Percentiles rank a stretch among this genome's conserved stretches.
Evolutionary conservation across 2,329 filamentous ascomycete species (phyloP).

Genomic region (Curvularia hawaiiensis): DNA sequence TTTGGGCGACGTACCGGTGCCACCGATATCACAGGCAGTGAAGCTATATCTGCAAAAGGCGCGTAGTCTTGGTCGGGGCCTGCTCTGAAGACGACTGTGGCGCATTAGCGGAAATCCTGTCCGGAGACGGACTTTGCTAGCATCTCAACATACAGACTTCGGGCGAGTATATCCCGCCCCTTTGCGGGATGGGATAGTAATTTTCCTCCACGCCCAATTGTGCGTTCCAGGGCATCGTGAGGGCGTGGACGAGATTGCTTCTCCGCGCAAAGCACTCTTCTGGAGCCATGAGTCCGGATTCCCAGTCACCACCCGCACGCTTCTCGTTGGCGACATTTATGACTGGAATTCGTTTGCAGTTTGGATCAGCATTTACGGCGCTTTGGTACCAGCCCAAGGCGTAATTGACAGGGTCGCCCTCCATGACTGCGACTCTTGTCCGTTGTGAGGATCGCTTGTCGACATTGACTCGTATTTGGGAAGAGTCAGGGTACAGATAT

Average conservation of each 20-base stretch:
- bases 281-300: constrained; percentile 66
- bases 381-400: constrained; percentile 63
- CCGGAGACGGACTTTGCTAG: constrained; percentile 3
- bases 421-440: constrained; percentile 52
- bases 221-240: constrained; percentile 63
- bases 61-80: constrained; percentile 61
- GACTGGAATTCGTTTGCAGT: constrained; percentile 61
- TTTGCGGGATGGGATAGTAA: constrained; percentile 74
- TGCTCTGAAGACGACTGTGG: constrained; percentile 68
- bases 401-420: constrained; percentile 55
- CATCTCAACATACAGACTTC: constrained; percentile 61
- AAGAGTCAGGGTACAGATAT: constrained; percentile 57
- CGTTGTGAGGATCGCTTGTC: constrained; percentile 52
- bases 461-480: constrained; percentile 50
- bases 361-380: constrained; percentile 33
- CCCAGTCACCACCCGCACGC: constrained; percentile 80
- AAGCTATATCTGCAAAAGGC: constrained; percentile 52
- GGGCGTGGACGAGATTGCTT: constrained; percentile 72
- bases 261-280: constrained; percentile 77
- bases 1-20: constrained; percentile 75
- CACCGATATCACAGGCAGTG: constrained; percentile 74
- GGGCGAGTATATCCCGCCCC: constrained; percentile 72
- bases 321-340: constrained; percentile 79
- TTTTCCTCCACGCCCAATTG: constrained; percentile 42
- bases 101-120: constrained; percentile 1